Conservation (phyloP, 805 yeast species). For the Lipomyces japonicus region DNA sequence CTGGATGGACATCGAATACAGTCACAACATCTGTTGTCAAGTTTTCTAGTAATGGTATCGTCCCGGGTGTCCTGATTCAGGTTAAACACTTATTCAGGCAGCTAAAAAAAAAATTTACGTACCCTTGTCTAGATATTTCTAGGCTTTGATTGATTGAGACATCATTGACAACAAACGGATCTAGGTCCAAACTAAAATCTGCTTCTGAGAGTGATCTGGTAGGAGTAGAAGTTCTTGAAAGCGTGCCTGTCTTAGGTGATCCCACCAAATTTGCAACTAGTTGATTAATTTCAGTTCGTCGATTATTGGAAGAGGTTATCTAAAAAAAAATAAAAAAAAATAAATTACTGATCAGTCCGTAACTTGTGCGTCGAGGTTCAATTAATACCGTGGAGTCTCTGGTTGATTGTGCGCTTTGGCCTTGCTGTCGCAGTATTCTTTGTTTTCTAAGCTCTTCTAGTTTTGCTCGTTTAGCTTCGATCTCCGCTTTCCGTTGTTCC, state of each 20-base stretch:
- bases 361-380: conserved; percentile 10
- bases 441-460: conserved; percentile 51
- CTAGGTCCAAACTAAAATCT: background rate
- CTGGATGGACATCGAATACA: conserved; percentile 8
- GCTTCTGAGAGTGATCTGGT: background rate
- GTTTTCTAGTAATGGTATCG: background rate
- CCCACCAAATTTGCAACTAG: conserved; percentile 33
- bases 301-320: conserved; percentile 5
- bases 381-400: background rate
- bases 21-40: background rate
- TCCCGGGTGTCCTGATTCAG: too few relatives aligned
- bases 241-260: conserved; percentile 11
- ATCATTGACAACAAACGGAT: conserved; percentile 1
- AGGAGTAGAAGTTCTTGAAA: too few relatives aligned
- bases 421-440: conserved; percentile 38
- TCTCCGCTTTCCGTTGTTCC: conserved; percentile 41
- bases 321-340: conserved; percentile 1
- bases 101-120: too few relatives aligned
- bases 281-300: conserved; percentile 30
- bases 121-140: background rate
- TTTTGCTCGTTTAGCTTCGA: conserved; percentile 52
- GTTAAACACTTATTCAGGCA: too few relatives aligned
- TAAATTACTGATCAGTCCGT: background rate
- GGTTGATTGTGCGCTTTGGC: background rate
- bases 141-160: background rate